phyloP scores from a whole-genome alignment of 2,329 filamentous ascomycete genomes.

The Colletotrichum euphorbiae region DNA sequence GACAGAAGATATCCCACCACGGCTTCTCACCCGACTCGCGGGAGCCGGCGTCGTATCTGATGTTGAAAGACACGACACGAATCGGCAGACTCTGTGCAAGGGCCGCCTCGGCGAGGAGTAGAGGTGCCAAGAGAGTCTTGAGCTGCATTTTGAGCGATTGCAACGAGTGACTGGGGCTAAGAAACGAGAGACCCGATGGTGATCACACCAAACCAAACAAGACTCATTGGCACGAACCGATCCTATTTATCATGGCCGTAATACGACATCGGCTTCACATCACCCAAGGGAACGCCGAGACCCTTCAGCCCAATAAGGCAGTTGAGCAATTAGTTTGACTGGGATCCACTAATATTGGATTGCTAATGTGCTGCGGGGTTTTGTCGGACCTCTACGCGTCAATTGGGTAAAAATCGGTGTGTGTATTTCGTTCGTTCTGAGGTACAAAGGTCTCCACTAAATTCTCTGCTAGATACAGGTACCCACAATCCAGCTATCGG shows the following conservation, averaged over 20 bases:
- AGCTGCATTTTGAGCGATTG: conserved; percentile 22
- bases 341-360: conserved; percentile 1
- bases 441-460: too few relatives aligned
- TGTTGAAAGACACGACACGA: conserved; percentile 73
- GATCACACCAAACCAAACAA: neutral
- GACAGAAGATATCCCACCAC: conserved; percentile 59
- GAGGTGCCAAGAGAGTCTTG: conserved; percentile 21
- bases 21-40: conserved; percentile 67
- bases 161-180: neutral
- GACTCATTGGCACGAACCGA: neutral
- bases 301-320: conserved; percentile 23
- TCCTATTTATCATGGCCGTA: conserved; percentile 10
- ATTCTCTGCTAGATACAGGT: too few relatives aligned
- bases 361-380: conserved; percentile 2
- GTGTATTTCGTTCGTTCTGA: too few relatives aligned
- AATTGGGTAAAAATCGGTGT: too few relatives aligned
- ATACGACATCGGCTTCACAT: neutral
- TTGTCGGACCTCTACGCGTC: too few relatives aligned
- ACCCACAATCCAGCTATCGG: too few relatives aligned
- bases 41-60: conserved; percentile 70
- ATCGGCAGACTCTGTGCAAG: conserved; percentile 49
- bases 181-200: neutral
- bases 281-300: conserved; percentile 3
- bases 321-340: neutral
- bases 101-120: conserved; percentile 19